Base-by-base conservation (phyloP, 78 protist genomes). In the slime mould (Dictyostelium discoideum) region DNA sequence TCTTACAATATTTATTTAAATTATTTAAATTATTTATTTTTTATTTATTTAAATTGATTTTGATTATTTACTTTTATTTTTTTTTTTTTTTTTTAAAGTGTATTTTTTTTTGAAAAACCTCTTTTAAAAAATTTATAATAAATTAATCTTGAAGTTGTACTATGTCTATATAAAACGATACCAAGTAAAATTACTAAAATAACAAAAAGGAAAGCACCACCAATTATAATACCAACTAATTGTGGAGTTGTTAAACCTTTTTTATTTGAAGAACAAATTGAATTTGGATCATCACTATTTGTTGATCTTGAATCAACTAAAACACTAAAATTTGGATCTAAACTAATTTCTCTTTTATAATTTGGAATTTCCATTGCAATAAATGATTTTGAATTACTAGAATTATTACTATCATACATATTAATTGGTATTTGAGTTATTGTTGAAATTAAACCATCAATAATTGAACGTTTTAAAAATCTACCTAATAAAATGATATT, bases 221-320 rank as follows among this genome's bases (percentile, higher is more conserved):
- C 84, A 79, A 79, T 14, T 3, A 79, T 79, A n/a, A 79, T 79
- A 42, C 84, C 84, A n/a, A 79, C 40, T 24, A 79, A n/a, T 79
- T 79, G 84, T 7, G 65, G 63, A 3, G 54, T 79, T 3, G 84
- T 79, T 3, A 79, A n/a, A 20, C 60, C 48, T 76, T 29, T 39
- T 76, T 77, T 77, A 13, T 13, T 32, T 14, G 16, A 7, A 6
- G 84, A 18, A 44, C 63, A 39, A 22, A 39, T 44, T 14, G 81
- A 26, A 74, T 74, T 74, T 29, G 83, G 42, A 39, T 76, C 83
- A 60, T 60, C 69, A n/a, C 26, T 50, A 44, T 42, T 46, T 22
- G 65, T 24, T 3, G 46, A 20, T 46, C 48, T 22, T 10, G 29
- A n/a, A 39, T 79, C 84, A 24, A 79, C 63, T 9, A 79, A 44